These are phyloP conservation scores for Calonectria leucothoes DNA, from an alignment of 2,329 filamentous ascomycete species.

Conservation along the genomic window DNA sequence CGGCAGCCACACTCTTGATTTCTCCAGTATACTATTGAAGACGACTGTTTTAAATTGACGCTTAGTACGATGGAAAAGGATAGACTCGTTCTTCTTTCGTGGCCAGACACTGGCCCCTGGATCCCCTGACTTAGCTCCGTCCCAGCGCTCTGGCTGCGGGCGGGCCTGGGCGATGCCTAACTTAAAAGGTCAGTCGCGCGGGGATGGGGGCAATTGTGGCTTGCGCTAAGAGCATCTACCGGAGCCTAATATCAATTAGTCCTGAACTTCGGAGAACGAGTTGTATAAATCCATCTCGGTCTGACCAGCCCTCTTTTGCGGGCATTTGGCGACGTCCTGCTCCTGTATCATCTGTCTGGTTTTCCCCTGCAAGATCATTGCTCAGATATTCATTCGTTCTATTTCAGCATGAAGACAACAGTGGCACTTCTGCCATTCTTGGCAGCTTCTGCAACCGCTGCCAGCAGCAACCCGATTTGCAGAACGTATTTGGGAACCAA, in stretches of 20 bases:
- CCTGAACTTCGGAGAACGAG: background rate
- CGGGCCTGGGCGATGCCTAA: background rate
- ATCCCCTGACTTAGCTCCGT: background rate
- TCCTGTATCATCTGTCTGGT: background rate
- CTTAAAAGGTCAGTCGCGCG: background rate
- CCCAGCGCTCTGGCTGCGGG: background rate
- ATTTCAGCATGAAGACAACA: background rate
- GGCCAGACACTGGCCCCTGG: background rate
- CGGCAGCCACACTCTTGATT: background rate
- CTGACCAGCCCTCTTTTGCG: background rate
- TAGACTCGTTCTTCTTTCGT: background rate
- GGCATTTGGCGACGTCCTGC: background rate
- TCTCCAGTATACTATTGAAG: background rate
- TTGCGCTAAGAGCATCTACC: background rate
- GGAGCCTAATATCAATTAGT: background rate
- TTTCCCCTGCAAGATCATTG: background rate
- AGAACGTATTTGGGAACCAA: background rate
- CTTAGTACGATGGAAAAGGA: background rate
- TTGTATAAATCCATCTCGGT: background rate
- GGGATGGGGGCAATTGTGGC: background rate
- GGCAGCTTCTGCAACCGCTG: background rate
- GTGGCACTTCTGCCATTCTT: background rate
- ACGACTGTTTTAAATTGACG: background rate
- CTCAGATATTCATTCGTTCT: background rate
- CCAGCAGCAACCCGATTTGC: background rate